Evolutionary conservation across 2,329 filamentous ascomycete species (phyloP), one percentile per base, ranked within the genome.

Genomic region (Stagonosporopsis chrysanthemi): DNA sequence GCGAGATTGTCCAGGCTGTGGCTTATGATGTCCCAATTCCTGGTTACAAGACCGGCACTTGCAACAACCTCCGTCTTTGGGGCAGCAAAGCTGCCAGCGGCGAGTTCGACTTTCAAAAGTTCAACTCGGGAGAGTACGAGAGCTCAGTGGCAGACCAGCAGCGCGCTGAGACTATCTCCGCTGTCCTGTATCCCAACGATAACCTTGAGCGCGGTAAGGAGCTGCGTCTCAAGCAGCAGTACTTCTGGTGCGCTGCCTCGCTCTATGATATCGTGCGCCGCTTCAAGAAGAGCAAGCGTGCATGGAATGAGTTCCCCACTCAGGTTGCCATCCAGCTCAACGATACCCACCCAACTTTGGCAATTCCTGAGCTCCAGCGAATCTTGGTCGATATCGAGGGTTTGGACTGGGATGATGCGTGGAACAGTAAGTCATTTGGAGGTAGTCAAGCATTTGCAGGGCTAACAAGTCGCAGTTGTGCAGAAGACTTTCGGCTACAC

Each of bases 81-180:
- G 97, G 92, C 41, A 97, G 92, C 83, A 97, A 97, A 80, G 94
- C 95, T 40, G 93, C 93, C 42, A 94, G 91, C 68, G 95, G 95
- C 64, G 95, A 99, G 78, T 99, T 99, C 64, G 94, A 99, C 80
- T 99, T 99, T 80, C 94, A 97, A 73, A 98, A 98, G 77, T 99
- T 99, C 87, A 99, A 99, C 80, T 95, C 85, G 58, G 95, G 95
- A 62, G 93, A 99, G 69, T 99, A 99, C 75, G 95, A 99, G 80
- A 95, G 91, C 80, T 96, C 95, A 12, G 95, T 99, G 36, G 91
- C 90, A n/a, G 95, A 99, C 67, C 92, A 98, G 79, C 95, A 99
- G 82, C 90, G 91, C 56, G 95, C 95, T n/a, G 95, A 99, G 82
- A 98, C 94, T 52, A 99, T 99, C 80, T 97, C 93, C 49, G 94